Conservation (phyloP, 2,329 filamentous ascomycete genomes). For the Davidsoniella neocaledoniae region DNA sequence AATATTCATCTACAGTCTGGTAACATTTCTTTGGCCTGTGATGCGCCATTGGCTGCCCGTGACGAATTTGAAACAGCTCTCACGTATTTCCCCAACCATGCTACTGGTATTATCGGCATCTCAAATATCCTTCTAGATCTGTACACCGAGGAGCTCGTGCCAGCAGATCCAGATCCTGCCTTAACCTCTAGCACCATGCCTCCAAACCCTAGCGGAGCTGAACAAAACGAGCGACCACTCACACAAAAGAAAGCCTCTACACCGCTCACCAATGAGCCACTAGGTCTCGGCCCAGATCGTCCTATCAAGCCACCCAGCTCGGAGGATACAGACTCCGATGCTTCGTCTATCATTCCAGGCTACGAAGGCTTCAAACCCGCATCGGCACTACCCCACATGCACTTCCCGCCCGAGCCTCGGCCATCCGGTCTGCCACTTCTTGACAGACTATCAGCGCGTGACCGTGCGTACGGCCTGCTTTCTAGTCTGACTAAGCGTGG, state of each 20-base stretch:
- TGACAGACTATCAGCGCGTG: constrained; percentile 74
- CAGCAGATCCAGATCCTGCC: constrained; percentile 16
- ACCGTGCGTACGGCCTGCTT: constrained; percentile 73
- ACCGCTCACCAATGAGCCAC: constrained; percentile 3
- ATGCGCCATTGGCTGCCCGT: constrained; percentile 50
- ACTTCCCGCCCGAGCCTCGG: constrained; percentile 35
- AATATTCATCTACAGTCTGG: constrained; percentile 38
- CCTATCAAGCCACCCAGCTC: constrained; percentile 2
- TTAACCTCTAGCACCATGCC: constrained; percentile 20
- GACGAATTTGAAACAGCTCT: constrained; percentile 69
- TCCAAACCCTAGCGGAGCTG: constrained; percentile 2
- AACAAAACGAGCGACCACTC: background rate
- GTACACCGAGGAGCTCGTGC: constrained; percentile 52
- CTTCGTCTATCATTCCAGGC: constrained; percentile 15
- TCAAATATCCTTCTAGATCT: constrained; percentile 77
- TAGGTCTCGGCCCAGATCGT: constrained; percentile 10
- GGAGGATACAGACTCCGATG: constrained; percentile 4
- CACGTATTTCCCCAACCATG: constrained; percentile 62
- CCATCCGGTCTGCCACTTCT: constrained; percentile 50
- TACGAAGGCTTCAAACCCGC: constrained; percentile 13
- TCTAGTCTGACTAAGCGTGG: constrained; percentile 73
- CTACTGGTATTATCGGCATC: constrained; percentile 62
- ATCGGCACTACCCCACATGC: constrained; percentile 18
- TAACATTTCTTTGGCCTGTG: constrained; percentile 45
- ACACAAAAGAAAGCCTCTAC: background rate